Evolutionary conservation across 305 asterid species (phyloP), one percentile per base, ranked within the genome.

Genomic region (Salvia sclarea): DNA sequence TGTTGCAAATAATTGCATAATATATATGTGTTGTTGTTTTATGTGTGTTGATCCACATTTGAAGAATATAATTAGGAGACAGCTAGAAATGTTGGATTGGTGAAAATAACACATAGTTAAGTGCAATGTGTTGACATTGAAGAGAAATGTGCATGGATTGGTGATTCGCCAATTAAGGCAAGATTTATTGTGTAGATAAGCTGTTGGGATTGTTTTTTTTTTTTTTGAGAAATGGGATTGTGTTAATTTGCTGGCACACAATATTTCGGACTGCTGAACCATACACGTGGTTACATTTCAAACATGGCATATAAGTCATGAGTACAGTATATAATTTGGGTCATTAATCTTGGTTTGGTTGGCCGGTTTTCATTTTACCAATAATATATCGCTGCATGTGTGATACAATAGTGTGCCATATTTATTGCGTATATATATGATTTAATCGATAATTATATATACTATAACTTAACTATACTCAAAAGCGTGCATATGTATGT

Each of bases 81-180:
- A 68, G 48, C 33, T 22, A 49, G 5, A 38, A 60, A 61, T 25
- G 59, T 24, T 53, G 59, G 59, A 10, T 14, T 52, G 62, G 38
- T 47, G 60, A 33, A 57, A 35, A 12, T 25, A 37, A 38, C 44
- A 40, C 2, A 56, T 14, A 41, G 44, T 5, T 17, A 57, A 20
- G 52, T 67, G 59, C 31, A 28, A 30, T 30, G 65, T 55, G n/a
- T 71, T 20, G 65, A 41, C 22, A 43, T 61, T 45, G 2, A 76
- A 17, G 13, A n/a, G 40, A 45, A 52, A 60, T 44, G 24, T 48
- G 57, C 52, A 12, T 55, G 21, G 57, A 61, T 41, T 20, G 14
- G 14, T 55, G 77, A 66, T 76, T 76, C 77, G 28, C 59, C 82
- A 69, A 58, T 58, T 45, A 69, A 41, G 70, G 74, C 82, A 28